Conservation (phyloP, 140 eudicot species). For the Bidens hawaiensis region DNA sequence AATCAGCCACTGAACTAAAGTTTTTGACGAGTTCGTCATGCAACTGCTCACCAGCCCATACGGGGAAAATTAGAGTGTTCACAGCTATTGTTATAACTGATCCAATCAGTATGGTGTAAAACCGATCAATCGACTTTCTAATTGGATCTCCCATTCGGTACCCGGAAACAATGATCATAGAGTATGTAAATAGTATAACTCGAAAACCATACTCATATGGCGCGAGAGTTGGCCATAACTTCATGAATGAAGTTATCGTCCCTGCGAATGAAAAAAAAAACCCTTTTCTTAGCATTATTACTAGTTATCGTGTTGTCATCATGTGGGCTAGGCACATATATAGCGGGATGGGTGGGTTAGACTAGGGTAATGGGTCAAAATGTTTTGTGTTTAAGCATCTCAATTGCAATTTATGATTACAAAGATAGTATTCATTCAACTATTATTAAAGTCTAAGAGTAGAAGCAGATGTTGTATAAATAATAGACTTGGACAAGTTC, state of each 20-base stretch:
- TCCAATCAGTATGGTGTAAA: slow-evolving; percentile 69
- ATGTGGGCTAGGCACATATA: no score
- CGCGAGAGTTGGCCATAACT: slow-evolving; percentile 63
- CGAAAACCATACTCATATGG: slow-evolving; percentile 73
- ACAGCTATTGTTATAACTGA: slow-evolving; percentile 48
- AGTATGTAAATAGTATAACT: slow-evolving; percentile 66
- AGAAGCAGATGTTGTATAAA: not conserved
- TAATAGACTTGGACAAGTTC: no score
- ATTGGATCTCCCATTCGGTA: slow-evolving; percentile 60
- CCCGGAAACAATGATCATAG: slow-evolving; percentile 72
- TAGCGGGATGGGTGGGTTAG: no score
- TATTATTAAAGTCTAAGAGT: not conserved
- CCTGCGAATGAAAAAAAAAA: slow-evolving; percentile 28
- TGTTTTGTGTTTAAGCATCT: not conserved
- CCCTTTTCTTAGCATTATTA: not conserved
- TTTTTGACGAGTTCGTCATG: slow-evolving; percentile 54
- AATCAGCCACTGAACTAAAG: slow-evolving; percentile 62
- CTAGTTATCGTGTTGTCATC: no score
- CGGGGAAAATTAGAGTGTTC: slow-evolving; percentile 52
- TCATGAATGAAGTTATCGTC: slow-evolving; percentile 55
- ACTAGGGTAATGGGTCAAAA: no score
- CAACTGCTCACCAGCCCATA: slow-evolving; percentile 83
- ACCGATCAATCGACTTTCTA: slow-evolving; percentile 48
- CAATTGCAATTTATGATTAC: not conserved
- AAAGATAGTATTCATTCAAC: not conserved